Base-by-base conservation (phyloP, 257 asterid species). In the Osmanthus fragrans region DNA sequence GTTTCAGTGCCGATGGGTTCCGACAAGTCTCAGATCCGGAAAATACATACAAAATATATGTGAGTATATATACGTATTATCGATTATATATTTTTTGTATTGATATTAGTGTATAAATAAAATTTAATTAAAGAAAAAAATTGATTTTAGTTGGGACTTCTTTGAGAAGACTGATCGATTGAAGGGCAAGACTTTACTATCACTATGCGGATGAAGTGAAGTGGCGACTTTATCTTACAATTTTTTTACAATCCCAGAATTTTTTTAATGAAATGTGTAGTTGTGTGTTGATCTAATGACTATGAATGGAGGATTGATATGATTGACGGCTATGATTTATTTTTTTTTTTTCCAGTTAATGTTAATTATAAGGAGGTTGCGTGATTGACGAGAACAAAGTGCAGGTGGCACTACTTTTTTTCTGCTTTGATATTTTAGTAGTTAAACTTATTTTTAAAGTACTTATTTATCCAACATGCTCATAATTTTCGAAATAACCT, bases 21-120 rank as follows among this genome's bases (percentile, higher is more conserved):
- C 94, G 92, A 83, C 91, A 85, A 84, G 89, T 36, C 88, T 86
- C 97, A 91, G 95, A 91, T 91, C 97, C 93, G 92, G 86, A 69
- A 81, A 68, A 75, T 63, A 79, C 45, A 42, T 30, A 83, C 81
- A 85, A 86, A 29, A 84, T 79, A 67, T 19, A 79, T 71, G 42
- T 77, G 81, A 74, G 71, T 80, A 64, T 87, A 76, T 83, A 39
- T 85, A 58, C 30, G 27, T 58, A 58, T 58, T 58, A n/a, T n/a
- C 10, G 23, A 56, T 56, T 23, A 7, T 77, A 7, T 37, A 7
- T 7, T 37, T 32, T 32, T 32, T 32, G 34, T 32, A 32, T 32
- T 2, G 4, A 32, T 32, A 32, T 32, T 32, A 32, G 34, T 32
- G 34, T 2, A 37, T 76, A 64, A 34, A 79, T 76, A 72, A 60